Evolutionary conservation across 2,329 filamentous ascomycete genomes (phyloP).

Genomic region (Diplodia mutila): DNA sequence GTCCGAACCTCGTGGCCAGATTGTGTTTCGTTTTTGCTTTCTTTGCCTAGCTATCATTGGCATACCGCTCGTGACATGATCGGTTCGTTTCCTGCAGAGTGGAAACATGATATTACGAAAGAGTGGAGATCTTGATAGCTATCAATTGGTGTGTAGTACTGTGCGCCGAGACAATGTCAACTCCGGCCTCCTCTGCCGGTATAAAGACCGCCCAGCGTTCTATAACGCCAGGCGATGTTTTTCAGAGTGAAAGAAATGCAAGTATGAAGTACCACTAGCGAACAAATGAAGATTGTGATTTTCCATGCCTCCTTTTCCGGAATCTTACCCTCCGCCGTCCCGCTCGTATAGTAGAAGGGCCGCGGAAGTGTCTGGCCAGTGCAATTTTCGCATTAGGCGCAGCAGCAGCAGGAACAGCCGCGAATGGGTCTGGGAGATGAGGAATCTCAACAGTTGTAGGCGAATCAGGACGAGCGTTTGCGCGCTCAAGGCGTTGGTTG

Average conservation of each 20-base stretch:
- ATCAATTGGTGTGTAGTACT: neutral
- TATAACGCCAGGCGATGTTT: neutral
- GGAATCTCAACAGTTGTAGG: neutral
- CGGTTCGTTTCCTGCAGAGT: neutral
- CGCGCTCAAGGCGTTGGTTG: too few relatives aligned
- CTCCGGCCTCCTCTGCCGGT: neutral
- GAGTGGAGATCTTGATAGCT: neutral
- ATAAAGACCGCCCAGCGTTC: neutral
- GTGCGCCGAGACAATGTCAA: neutral
- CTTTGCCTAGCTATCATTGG: neutral
- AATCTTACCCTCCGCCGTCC: neutral
- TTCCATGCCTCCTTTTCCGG: neutral
- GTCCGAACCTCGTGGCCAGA: neutral
- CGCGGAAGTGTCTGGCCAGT: neutral
- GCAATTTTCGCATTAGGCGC: neutral
- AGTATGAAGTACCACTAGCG: neutral
- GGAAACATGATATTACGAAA: neutral
- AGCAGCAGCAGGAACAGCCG: neutral
- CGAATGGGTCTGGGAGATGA: neutral
- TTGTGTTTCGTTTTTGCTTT: neutral
- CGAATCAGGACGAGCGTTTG: neutral
- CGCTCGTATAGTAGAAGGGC: neutral
- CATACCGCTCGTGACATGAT: neutral
- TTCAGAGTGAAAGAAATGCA: neutral
- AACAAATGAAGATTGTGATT: neutral